These are phyloP conservation scores for Ajuga reptans DNA, from an alignment of 305 asterid genomes.

Conservation along the genomic window DNA sequence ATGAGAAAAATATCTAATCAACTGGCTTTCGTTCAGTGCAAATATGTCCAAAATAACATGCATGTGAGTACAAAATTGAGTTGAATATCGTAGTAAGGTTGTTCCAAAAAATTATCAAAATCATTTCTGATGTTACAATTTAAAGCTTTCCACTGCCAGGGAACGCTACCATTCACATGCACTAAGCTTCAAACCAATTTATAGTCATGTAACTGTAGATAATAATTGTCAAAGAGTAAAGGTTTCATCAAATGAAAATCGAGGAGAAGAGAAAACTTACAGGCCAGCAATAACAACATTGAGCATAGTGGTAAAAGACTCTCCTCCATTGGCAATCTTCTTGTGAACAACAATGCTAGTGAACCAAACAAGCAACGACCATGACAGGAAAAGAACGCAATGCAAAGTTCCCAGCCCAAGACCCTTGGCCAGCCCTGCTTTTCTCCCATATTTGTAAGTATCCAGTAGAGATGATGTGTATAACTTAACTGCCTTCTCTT, in stretches of 20 bases:
- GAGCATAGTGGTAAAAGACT: constrained; percentile 94
- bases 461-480: constrained; percentile 52
- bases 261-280: constrained; percentile 35
- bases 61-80: neutral
- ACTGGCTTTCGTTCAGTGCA: neutral
- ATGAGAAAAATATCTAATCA: neutral
- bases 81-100: neutral
- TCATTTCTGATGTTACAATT: neutral
- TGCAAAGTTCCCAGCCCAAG: constrained; percentile 86
- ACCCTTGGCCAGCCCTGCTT: constrained; percentile 92
- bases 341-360: constrained; percentile 88
- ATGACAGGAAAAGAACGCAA: constrained; percentile 83
- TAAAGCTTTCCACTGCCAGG: neutral
- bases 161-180: neutral
- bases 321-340: constrained; percentile 84
- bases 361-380: constrained; percentile 99
- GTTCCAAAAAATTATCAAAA: neutral
- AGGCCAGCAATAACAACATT: constrained; percentile 95
- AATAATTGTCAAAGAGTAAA: neutral
- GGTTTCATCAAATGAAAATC: neutral
- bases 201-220: neutral
- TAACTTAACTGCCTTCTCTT: constrained; percentile 68
- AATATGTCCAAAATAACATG: neutral
- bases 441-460: constrained; percentile 70
- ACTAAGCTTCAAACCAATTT: neutral